Percentiles rank a stretch among this genome's conserved stretches.
Evolutionary conservation across 192 early-diverging fungal genomes (phyloP).

Genomic region (Obelidium mucronatum): DNA sequence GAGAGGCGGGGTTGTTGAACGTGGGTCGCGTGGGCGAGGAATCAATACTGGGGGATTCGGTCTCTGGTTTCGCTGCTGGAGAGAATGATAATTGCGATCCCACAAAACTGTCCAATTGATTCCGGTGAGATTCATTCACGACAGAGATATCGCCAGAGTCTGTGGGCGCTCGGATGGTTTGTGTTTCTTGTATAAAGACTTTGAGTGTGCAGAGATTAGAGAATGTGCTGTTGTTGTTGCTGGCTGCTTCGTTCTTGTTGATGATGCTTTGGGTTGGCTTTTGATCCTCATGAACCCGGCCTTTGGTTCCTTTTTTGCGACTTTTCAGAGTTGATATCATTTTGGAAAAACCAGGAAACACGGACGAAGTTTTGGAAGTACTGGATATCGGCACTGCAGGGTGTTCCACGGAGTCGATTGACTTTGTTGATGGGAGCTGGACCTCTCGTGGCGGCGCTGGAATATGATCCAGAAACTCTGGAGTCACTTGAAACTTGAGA

Average conservation of each 20-base stretch:
- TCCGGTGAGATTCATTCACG: conserved; percentile 6
- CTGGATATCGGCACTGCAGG: neutral
- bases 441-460: too few species aligned
- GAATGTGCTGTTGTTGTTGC: neutral
- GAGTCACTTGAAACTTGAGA: conserved; percentile 1
- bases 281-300: too few species aligned
- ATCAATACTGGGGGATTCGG: too few species aligned
- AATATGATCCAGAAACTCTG: neutral
- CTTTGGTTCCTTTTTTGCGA: neutral
- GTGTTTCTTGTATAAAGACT: conserved; percentile 31
- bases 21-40: neutral
- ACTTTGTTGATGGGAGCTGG: too few species aligned
- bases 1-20: neutral
- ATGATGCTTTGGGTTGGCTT: too few species aligned
- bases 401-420: too few species aligned
- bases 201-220: conserved; percentile 9
- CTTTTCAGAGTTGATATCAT: conserved; percentile 17
- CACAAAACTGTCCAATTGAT: conserved; percentile 15
- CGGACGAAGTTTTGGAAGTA: neutral
- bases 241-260: neutral
- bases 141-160: conserved; percentile 12
- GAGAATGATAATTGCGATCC: neutral
- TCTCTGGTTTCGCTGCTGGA: neutral
- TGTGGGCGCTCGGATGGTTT: conserved; percentile 23
- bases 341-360: conserved; percentile 10